These are phyloP conservation scores for Nemania abortiva DNA, from an alignment of 2,329 filamentous ascomycete species.

Conservation along the genomic window DNA sequence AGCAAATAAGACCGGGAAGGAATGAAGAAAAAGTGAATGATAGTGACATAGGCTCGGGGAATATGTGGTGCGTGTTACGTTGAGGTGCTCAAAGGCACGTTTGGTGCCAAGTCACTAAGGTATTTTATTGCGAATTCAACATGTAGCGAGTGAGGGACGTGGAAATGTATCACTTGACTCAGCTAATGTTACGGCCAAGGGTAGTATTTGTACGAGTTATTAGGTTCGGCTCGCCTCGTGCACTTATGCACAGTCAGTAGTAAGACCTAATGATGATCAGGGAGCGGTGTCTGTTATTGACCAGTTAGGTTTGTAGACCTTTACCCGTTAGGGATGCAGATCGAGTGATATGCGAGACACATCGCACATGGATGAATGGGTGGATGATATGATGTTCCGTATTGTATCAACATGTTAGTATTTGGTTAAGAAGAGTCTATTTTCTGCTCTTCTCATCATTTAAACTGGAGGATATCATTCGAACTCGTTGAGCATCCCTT, in stretches of 20 bases:
- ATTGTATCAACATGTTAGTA: background rate
- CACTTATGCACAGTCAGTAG: background rate
- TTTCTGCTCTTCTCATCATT: background rate
- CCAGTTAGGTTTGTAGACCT: background rate
- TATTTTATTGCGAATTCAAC: background rate
- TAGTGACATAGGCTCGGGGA: background rate
- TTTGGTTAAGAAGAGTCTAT: background rate
- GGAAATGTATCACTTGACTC: background rate
- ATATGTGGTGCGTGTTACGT: background rate
- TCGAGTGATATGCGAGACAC: too few relatives aligned
- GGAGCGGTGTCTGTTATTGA: background rate
- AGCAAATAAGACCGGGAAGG: background rate
- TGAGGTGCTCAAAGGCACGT: background rate
- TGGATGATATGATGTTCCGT: background rate
- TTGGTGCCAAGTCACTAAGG: background rate
- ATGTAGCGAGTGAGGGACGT: background rate
- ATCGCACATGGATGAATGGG: background rate
- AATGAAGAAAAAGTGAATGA: background rate
- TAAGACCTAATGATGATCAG: background rate
- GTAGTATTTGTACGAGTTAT: background rate
- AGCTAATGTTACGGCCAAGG: background rate
- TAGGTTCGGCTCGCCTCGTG: background rate
- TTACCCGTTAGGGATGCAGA: background rate
- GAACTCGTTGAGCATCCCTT: background rate
- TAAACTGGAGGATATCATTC: background rate